Conservation (phyloP, 495 filamentous ascomycete genomes). For the Podospora didyma region DNA sequence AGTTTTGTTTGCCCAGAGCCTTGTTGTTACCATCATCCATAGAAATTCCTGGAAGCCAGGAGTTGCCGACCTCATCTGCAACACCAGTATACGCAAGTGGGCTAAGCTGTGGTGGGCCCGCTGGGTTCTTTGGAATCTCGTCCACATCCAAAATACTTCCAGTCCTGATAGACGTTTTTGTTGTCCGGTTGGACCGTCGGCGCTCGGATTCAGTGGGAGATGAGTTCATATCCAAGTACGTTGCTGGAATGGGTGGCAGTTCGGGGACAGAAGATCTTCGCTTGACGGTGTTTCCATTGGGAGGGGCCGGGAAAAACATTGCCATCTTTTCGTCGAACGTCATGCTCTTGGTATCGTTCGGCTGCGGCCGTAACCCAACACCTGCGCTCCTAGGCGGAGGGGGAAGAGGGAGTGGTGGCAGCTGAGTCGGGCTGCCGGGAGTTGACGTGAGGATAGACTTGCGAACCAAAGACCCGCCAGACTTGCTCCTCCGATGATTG, state of each 20-base stretch:
- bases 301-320: constrained; percentile 42
- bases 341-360: constrained; percentile 51
- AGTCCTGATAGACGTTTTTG: constrained; percentile 29
- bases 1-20: constrained; percentile 1
- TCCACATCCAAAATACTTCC: constrained; percentile 38
- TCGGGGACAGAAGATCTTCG: constrained; percentile 42
- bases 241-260: constrained; percentile 34
- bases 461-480: constrained; percentile 35
- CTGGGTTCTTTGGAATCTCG: constrained; percentile 24
- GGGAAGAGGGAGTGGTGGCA: constrained; percentile 45
- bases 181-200: constrained; percentile 28
- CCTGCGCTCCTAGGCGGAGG: constrained; percentile 39
- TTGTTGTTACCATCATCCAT: constrained; percentile 12
- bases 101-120: constrained; percentile 14
- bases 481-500: constrained; percentile 41
- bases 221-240: constrained; percentile 16
- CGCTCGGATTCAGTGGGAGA: constrained; percentile 10
- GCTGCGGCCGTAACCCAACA: constrained; percentile 25
- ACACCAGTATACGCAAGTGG: constrained; percentile 24
- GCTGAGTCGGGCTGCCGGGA: constrained; percentile 44
- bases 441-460: constrained; percentile 42
- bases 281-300: constrained; percentile 26
- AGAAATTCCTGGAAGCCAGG: constrained; percentile 38
- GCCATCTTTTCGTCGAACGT: constrained; percentile 50
- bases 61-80: constrained; percentile 30